Evolutionary conservation across 306 rosid species (phyloP).

Genomic region (Biancaea sappan): DNA sequence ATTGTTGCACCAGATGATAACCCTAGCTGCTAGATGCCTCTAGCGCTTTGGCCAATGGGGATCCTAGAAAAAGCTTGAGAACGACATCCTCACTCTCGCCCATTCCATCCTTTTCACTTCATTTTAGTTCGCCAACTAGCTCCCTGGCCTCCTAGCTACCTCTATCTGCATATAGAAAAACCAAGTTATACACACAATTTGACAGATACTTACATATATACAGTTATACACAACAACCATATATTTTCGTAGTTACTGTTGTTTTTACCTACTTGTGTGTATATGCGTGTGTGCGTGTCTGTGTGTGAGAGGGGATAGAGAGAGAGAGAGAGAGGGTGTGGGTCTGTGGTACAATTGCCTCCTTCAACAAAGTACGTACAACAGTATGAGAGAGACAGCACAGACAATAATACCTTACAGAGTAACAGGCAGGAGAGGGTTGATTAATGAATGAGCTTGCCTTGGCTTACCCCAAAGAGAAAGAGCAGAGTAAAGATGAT

Average conservation of each 20-base stretch:
- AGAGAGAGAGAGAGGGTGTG: too few relatives aligned
- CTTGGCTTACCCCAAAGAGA: constrained; percentile 1
- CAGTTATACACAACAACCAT: too few relatives aligned
- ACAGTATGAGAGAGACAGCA: constrained; percentile 68
- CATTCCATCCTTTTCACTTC: constrained; percentile 45
- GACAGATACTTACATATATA: too few relatives aligned
- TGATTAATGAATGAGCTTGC: constrained; percentile 42
- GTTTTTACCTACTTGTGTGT: constrained; percentile 28
- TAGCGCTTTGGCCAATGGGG: constrained; percentile 27
- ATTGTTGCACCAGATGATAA: constrained; percentile 38
- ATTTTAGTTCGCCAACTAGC: constrained; percentile 19
- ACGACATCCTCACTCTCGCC: constrained; percentile 11
- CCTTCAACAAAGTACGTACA: constrained; percentile 38
- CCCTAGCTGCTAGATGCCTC: constrained; percentile 43
- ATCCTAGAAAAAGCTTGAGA: constrained; percentile 21
- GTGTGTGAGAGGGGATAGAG: constrained; percentile 19
- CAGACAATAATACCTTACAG: constrained; percentile 46
- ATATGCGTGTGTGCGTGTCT: constrained; percentile 26
- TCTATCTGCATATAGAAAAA: constrained; percentile 31
- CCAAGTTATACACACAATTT: constrained; percentile 22
- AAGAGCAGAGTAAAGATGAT: constrained; percentile 31
- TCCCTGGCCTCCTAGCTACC: constrained; percentile 29
- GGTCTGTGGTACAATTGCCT: constrained; percentile 30
- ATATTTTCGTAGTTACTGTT: constrained; percentile 11
- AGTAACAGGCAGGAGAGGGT: constrained; percentile 43